phyloP scores from a whole-genome alignment of 2,329 filamentous ascomycete genomes.

The Oidium heveae region DNA sequence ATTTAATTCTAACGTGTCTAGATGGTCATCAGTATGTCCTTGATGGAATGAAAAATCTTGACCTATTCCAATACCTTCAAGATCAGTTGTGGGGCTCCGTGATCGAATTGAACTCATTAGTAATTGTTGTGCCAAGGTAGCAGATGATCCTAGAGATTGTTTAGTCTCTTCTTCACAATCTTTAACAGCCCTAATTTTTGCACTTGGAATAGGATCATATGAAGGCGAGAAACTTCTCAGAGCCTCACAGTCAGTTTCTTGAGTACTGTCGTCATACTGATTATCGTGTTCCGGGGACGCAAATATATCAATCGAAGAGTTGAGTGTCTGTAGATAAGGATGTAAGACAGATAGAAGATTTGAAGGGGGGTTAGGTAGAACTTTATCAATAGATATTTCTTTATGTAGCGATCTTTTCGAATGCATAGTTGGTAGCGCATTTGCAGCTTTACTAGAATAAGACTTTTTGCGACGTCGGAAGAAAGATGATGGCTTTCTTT shows the following conservation, averaged over 20 bases:
- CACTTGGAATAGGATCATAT: constrained; percentile 46
- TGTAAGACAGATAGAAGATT: constrained; percentile 73
- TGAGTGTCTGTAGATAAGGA: constrained; percentile 34
- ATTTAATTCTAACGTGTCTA: constrained; percentile 7
- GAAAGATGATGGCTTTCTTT: constrained; percentile 86
- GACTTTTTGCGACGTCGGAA: constrained; percentile 89
- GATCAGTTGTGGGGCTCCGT: not conserved
- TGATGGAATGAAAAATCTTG: constrained; percentile 23
- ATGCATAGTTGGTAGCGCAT: constrained; percentile 16
- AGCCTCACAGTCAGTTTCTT: constrained; percentile 5
- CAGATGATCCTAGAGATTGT: constrained; percentile 4
- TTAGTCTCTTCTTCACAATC: constrained; percentile 17
- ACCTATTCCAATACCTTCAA: constrained; percentile 8
- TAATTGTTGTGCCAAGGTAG: constrained; percentile 3
- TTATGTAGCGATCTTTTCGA: constrained; percentile 2
- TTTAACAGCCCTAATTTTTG: constrained; percentile 41
- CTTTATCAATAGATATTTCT: constrained; percentile 5
- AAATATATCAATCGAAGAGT: constrained; percentile 7
- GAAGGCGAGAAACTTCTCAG: constrained; percentile 45
- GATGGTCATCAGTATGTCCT: constrained; percentile 26
- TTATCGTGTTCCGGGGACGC: constrained; percentile 5
- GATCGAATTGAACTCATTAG: too few relatives aligned
- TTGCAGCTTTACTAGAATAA: constrained; percentile 39
- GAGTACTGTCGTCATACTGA: constrained; percentile 6
- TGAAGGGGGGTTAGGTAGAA: constrained; percentile 35